Evolutionary conservation across 139 green algal genomes (phyloP), one percentile per base, ranked within the genome.

Genomic region (Haematococcus sp.): DNA sequence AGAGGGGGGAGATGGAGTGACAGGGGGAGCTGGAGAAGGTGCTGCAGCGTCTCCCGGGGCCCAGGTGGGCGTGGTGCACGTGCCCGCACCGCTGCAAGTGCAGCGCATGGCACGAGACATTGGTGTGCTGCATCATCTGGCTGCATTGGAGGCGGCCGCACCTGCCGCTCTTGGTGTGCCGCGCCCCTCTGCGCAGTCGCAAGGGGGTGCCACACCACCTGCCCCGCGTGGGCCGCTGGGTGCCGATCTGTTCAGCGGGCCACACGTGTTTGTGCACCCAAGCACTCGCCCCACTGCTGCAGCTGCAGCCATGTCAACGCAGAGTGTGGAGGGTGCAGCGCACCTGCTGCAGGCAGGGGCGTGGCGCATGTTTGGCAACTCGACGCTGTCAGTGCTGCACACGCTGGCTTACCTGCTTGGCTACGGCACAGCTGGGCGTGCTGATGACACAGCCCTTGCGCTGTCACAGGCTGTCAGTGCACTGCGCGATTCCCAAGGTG

Each of bases 281-380:
- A 19, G 33, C 27, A 67, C 60, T 1, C 60, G 28, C 3, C 67
- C 55, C 27, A 51, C 63, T 11, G 68, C 60, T n/a, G 35, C 25
- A 13, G 56, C 66, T 3, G 55, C 46, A 34, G 60, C 61, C 22
- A 56, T 23, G 40, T 55, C 40, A 32, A 76, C 83, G 30, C 74
- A 83, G 68, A 70, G 73, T 27, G 19, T 81, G 11, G 73, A 66
- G 19, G 86, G 74, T 28, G 66, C 65, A 0, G 61, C 76, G 1
- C 83, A 85, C 63, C 76, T 90, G 72, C 73, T 89, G 60, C 76
- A 75, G 55, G 55, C 75, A 0, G 73, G 76, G 0, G 56, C 64
- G 60, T 91, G 70, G 70, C 30, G 34, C n/a, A 16, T 77, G 13
- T 51, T 72, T 20, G 81, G 74, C 23, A 79, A 75, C 71, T 61